phyloP scores from a whole-genome alignment of 148 eudicot genomes.

The Silene latifolia region DNA sequence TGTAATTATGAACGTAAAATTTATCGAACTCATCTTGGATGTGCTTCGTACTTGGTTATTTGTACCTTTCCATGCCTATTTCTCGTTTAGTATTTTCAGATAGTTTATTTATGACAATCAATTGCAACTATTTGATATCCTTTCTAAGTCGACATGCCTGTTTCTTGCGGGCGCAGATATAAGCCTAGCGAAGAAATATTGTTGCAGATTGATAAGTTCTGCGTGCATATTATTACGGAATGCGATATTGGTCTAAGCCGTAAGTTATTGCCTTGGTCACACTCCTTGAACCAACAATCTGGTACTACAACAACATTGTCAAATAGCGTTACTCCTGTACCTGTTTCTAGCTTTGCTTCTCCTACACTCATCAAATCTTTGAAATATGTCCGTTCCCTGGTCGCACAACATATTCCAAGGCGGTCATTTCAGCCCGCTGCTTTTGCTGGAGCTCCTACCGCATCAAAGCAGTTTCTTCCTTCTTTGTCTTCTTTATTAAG shows the following conservation, averaged over 20 bases:
- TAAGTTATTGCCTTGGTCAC: slow-evolving; percentile 61
- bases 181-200: slow-evolving; percentile 95
- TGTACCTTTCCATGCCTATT: background rate
- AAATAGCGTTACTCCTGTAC: slow-evolving; percentile 54
- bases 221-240: slow-evolving; percentile 76
- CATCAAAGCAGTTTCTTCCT: slow-evolving; percentile 88
- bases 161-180: slow-evolving; percentile 48
- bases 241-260: slow-evolving; percentile 70
- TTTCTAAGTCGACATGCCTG: slow-evolving; percentile 8
- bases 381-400: slow-evolving; percentile 91
- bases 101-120: background rate
- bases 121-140: background rate
- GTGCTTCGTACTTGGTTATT: background rate
- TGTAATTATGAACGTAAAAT: background rate
- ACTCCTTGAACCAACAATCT: slow-evolving; percentile 56
- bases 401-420: slow-evolving; percentile 78
- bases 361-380: slow-evolving; percentile 77
- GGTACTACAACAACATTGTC: slow-evolving; percentile 39
- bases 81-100: background rate
- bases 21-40: background rate
- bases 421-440: slow-evolving; percentile 87
- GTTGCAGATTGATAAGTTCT: slow-evolving; percentile 84
- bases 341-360: slow-evolving; percentile 91
- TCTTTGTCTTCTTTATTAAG: slow-evolving; percentile 82
- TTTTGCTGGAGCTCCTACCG: slow-evolving; percentile 75